Evolutionary conservation across 768 basidiomycete genomes (phyloP), one percentile per base, ranked within the genome.

Genomic region (Suillus hirtellus): DNA sequence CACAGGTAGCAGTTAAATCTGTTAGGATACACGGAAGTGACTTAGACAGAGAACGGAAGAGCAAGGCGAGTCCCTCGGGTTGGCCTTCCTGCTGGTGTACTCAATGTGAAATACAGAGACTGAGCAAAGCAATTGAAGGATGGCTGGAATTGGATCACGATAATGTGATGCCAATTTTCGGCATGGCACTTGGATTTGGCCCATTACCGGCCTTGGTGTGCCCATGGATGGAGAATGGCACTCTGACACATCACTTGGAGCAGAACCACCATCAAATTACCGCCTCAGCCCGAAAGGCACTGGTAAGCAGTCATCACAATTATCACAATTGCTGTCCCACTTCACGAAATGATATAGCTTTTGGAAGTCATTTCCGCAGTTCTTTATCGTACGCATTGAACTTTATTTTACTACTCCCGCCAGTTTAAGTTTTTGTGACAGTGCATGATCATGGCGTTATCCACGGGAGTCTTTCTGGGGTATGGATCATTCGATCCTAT

Each of bases 1-100:
- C 5, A 3, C 40, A 73, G 72, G 72, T 73, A 38, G 72, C 74
- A 37, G 69, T 73, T 19, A 73, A 73, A 65, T 65, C 60, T n/a
- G 34, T 73, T 46, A 71, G 72, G 34, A 40, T 60, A 8, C 43
- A 60, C 8, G 47, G 38, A 4, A 55, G 37, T 14, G 66, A 63
- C 17, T 3, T 44, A 0, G 56, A 63, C 49, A 66, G 67, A 34
- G 21, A 5, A 10, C 35, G 60, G 46, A 74, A 72, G 49, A 5
- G 5, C 54, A 63, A 72, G 61, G 74, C 69, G 5, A 59, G 1
- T 43, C n/a, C 14, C 21, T 46, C 19, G 19, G 56, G 17, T 38
- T 19, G 7, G 9, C 56, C 24, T 21, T 38, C n/a, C 46, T 40
- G 2, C 2, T 44, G 1, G 11, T 53, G 37, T 37, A n/a, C 15